Evolutionary conservation across 1,139 yeast genomes (phyloP), one percentile per base, ranked within the genome.

Genomic region (Yamadazyma taylorii): DNA sequence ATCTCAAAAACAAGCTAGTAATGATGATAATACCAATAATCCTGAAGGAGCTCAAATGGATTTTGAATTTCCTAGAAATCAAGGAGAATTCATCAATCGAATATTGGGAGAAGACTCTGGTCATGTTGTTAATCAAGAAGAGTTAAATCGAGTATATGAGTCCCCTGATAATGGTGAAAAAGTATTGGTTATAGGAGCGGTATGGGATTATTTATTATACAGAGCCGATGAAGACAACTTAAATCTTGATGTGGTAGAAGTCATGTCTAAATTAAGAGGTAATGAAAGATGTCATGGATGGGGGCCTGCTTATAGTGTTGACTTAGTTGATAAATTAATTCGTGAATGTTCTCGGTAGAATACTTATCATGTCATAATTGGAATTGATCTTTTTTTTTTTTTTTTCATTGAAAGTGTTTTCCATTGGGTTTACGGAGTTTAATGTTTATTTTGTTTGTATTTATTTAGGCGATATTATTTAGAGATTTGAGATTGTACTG

Each of bases 301-400:
- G 51, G 96, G 96, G 0, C 92, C 95, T 3, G 95, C 94, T 0
- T 87, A 84, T 53, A 70, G 79, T 1, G 56, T 81, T 36, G 57
- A 54, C 1, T 35, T 68, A 36, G 75, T 84, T 15, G 77, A 81
- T 44, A 47, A 59, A 32, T 61, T 56, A 12, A 52, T 65, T 26
- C 33, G 37, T 3, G 48, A 47, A 17, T 42, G 46, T 27, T 25
- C 34, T 24, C 16, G 13, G 11, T 36, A 30, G 30, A 6, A 21
- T 12, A 14, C 13, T 6, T 8, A n/a, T n/a, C n/a, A 25, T 9
- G 15, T 25, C 8, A 25, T 25, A 8, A n/a, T n/a, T 25, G 11
- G 28, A n/a, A 25, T 25, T 8, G 7, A 25, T n/a, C 8, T 25
- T 25, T 7, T 25, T 25, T 25, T 8, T 8, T 10, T 7, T 21